phyloP scores from a whole-genome alignment of 176 grass and related monocot genomes.

The Musa acuminata region DNA sequence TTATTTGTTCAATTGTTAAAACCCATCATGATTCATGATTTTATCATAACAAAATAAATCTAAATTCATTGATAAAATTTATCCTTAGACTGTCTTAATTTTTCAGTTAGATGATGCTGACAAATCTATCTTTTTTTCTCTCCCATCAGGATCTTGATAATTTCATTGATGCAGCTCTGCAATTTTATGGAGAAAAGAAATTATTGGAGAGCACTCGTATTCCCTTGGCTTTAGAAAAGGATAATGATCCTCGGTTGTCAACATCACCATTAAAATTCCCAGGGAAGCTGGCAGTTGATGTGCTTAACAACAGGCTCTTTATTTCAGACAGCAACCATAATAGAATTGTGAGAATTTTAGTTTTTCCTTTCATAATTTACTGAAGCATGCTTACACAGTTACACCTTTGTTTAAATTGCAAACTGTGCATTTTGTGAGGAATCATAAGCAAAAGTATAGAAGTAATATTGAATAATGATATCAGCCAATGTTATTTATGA shows the following conservation, averaged over 20 bases:
- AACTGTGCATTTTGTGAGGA: no score
- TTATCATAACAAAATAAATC: not conserved
- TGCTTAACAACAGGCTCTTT: constrained; percentile 80
- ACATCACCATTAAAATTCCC: constrained; percentile 85
- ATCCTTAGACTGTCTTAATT: not conserved
- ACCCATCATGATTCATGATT: not conserved
- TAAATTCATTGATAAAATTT: not conserved
- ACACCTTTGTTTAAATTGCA: not conserved
- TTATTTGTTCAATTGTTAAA: not conserved
- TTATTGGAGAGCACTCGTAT: constrained; percentile 47
- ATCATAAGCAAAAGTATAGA: not conserved
- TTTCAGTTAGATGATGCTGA: not conserved
- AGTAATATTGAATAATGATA: no score
- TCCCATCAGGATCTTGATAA: constrained; percentile 85
- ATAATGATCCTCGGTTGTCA: constrained; percentile 64
- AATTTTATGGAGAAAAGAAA: constrained; percentile 85
- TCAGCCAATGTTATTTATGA: no score
- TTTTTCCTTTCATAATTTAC: not conserved
- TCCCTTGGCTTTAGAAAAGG: constrained; percentile 87
- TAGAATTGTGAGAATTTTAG: constrained; percentile 63
- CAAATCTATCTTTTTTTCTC: not conserved
- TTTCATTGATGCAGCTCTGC: constrained; percentile 74
- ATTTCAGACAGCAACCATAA: constrained; percentile 98
- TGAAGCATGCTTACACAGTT: not conserved
- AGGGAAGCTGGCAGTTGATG: constrained; percentile 79